phyloP scores from a whole-genome alignment of 148 eudicot species.

The Vaccinium vitisidaea region DNA sequence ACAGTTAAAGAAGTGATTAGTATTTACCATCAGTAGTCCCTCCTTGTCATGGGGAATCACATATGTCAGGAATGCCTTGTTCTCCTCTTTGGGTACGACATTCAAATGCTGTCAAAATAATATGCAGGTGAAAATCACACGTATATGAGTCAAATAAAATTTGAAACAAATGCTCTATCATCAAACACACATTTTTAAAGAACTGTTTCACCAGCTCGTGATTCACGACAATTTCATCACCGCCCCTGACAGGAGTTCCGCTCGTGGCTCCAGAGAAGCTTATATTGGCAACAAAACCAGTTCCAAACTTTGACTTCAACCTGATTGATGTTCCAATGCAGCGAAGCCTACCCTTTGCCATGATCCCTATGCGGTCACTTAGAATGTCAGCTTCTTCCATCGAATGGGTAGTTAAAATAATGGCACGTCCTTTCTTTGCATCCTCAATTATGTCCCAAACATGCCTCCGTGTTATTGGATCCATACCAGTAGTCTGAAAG shows the following conservation, averaged over 20 bases:
- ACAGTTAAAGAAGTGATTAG: not conserved
- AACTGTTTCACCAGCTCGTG: constrained; percentile 61
- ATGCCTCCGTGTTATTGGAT: constrained; percentile 84
- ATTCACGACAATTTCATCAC: constrained; percentile 20
- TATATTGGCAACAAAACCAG: constrained; percentile 70
- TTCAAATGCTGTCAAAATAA: constrained; percentile 52
- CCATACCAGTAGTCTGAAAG: constrained; percentile 92
- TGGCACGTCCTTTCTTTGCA: constrained; percentile 79
- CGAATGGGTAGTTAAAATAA: constrained; percentile 85
- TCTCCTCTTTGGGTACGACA: constrained; percentile 73
- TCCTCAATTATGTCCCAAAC: constrained; percentile 93
- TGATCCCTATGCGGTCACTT: constrained; percentile 84
- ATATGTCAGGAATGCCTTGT: constrained; percentile 64
- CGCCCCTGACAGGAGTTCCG: constrained; percentile 26
- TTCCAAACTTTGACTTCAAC: constrained; percentile 77
- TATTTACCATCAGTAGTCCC: constrained; percentile 54
- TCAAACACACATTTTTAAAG: constrained; percentile 57
- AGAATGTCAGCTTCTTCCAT: constrained; percentile 96
- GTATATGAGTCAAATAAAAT: not conserved
- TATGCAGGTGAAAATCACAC: constrained; percentile 7
- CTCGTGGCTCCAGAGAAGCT: constrained; percentile 45
- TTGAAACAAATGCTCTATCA: not conserved
- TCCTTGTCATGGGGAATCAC: constrained; percentile 74
- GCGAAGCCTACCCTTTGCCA: constrained; percentile 95
- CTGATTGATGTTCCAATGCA: constrained; percentile 89